Conservation (phyloP, 345 rosid genomes). For the Eucalyptus erythrocorys region DNA sequence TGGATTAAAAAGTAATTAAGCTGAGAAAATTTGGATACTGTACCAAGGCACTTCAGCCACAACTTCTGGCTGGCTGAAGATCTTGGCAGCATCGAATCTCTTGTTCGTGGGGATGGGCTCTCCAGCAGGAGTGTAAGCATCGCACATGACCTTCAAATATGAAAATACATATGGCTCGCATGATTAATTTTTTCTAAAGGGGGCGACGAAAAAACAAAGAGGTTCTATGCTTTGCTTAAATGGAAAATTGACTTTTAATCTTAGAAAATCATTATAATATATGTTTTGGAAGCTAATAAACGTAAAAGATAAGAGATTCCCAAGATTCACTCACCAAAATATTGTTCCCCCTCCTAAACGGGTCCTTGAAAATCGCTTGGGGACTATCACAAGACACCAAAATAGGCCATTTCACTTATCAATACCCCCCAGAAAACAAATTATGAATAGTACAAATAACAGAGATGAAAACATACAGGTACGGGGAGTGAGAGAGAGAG, state of each 20-base stretch:
- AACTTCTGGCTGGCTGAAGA: constrained; percentile 15
- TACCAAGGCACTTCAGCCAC: constrained; percentile 14
- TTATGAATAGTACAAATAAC: neutral
- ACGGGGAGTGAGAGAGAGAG: neutral
- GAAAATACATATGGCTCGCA: neutral
- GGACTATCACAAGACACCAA: neutral
- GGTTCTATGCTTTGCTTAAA: neutral
- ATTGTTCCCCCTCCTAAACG: constrained; percentile 21
- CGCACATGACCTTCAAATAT: constrained; percentile 12
- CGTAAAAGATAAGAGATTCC: neutral
- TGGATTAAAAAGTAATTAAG: neutral
- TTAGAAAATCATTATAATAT: neutral
- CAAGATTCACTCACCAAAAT: constrained; percentile 8
- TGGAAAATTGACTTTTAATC: neutral
- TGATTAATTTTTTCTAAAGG: neutral
- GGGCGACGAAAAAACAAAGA: neutral
- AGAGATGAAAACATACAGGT: neutral
- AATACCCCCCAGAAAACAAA: neutral
- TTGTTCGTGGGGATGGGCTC: constrained; percentile 21
- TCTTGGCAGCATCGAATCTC: constrained; percentile 12
- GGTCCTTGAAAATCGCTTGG: constrained; percentile 18
- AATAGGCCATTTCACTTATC: neutral
- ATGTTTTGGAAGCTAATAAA: neutral
- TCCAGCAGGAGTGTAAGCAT: constrained; percentile 16
- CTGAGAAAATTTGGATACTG: neutral